Conservation (phyloP, 352 stramenopile species). For the Peronospora farinosa region DNA sequence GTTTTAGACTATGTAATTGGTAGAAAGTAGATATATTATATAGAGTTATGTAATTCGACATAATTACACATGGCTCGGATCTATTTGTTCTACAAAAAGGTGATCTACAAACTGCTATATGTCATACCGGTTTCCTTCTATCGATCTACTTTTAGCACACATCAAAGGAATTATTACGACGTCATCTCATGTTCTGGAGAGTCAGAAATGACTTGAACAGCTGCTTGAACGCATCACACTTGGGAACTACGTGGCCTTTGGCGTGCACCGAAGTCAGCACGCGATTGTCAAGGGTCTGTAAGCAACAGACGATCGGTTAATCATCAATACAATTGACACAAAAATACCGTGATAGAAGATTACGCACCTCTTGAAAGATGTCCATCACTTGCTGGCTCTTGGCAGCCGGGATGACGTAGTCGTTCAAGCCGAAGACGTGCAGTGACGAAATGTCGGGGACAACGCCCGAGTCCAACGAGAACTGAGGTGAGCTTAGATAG, state of each 20-base stretch:
- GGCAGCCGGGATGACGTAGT: conserved; percentile 66
- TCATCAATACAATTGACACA: not conserved
- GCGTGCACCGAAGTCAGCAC: conserved; percentile 59
- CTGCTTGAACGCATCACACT: conserved; percentile 47
- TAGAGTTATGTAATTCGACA: too few relatives aligned
- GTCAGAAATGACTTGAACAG: conserved; percentile 51
- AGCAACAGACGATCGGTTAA: conserved; percentile 4
- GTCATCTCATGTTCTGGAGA: conserved; percentile 22
- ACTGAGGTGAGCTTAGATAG: conserved; percentile 61
- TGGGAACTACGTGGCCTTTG: conserved; percentile 78
- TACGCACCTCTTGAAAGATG: conserved; percentile 53
- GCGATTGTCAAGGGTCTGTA: conserved; percentile 32
- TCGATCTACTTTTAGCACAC: too few relatives aligned
- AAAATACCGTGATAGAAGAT: not conserved
- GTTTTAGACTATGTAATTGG: conserved; percentile 22
- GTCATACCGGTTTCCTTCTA: too few relatives aligned
- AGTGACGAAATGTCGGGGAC: conserved; percentile 49
- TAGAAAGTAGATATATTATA: conserved; percentile 13
- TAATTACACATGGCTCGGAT: too few relatives aligned
- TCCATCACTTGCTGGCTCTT: conserved; percentile 69
- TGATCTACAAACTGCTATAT: too few relatives aligned
- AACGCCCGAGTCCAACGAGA: conserved; percentile 46
- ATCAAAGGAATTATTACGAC: not conserved
- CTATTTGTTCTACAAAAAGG: too few relatives aligned
- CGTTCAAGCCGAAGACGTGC: conserved; percentile 73